Base-by-base conservation (phyloP, 2,329 filamentous ascomycete genomes). In the Sporothrix pallida region DNA sequence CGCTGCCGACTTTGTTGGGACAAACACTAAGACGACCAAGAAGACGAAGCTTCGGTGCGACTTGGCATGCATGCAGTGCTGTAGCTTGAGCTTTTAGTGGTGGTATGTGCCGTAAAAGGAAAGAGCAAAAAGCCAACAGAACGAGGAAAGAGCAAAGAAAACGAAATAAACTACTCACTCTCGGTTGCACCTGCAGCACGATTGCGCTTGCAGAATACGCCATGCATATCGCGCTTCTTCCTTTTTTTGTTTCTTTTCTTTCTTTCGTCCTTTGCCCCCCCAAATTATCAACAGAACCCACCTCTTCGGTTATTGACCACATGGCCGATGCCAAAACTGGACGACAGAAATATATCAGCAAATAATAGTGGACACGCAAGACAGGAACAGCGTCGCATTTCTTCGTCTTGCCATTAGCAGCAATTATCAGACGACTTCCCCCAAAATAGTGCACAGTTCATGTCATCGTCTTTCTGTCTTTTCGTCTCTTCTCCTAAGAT, bases 1-100 rank as follows among this genome's bases (percentile, higher is more conserved):
- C 48, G 1, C 5, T 17, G 3, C 6, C 15, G n/a, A 44, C 8
- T 44, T 17, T 46, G 62, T 46, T 67, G 62, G 42, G 62, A 13
- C 23, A 17, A 26, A 56, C n/a, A 56, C 52, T 7, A 7, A 37
- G 31, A 37, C 31, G 7, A 37, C 31, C 31, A 44, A 44, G 20
- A 23, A 44, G 15, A 42, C 12, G 62, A 67, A 26, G 62, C 62
- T 46, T 67, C 20, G 26, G 62, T 48, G 62, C n/a, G 12, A 26
- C 62, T 67, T 67, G 62, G 62, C 62, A 67, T 67, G 62, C 62
- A 67, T 67, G 20, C n/a, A 20, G 12, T 52, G 48, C 48, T 52
- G 48, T 17, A 37, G 31, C 17, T n/a, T 48, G 62, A 46, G n/a
- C 62, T 23, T 1, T 46, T 46, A 46, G 42, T 65, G 37, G 10